These are phyloP conservation scores for Durusdinium trenchii DNA, from an alignment of 73 alveolate species.

Conservation along the genomic window DNA sequence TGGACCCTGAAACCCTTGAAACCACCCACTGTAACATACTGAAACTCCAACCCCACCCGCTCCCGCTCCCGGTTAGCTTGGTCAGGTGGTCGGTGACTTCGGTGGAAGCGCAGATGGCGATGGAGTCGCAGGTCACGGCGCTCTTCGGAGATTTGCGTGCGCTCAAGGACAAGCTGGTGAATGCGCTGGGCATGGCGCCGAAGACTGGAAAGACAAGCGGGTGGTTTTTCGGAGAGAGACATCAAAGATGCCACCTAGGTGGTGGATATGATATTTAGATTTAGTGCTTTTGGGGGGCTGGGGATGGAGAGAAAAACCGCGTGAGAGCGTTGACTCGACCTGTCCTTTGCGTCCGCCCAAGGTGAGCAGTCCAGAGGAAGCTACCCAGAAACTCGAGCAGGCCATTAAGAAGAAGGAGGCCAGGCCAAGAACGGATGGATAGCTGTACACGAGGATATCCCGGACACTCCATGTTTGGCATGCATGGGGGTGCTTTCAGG, in stretches of 20 bases:
- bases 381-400: slow-evolving; percentile 71
- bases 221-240: background rate
- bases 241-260: no score
- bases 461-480: no score
- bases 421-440: no score
- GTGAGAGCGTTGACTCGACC: background rate
- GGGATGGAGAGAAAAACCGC: background rate
- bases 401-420: slow-evolving; percentile 86
- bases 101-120: slow-evolving; percentile 72
- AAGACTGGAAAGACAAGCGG: no score
- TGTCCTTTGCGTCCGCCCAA: background rate
- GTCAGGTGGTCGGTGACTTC: slow-evolving; percentile 92
- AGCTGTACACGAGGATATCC: no score
- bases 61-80: background rate
- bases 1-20: no score
- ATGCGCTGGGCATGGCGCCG: slow-evolving; percentile 79
- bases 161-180: slow-evolving; percentile 77
- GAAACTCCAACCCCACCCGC: no score
- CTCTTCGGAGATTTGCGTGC: slow-evolving; percentile 82
- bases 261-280: no score
- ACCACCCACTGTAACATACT: no score
- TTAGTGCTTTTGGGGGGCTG: no score
- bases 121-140: slow-evolving; percentile 84
- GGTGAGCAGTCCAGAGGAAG: slow-evolving; percentile 88
- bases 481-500: no score